A percentile compares a stretch with the other conserved stretches of the same genome.
Conservation (phyloP, 768 basidiomycete species). For the Pleurotus eryngii region DNA sequence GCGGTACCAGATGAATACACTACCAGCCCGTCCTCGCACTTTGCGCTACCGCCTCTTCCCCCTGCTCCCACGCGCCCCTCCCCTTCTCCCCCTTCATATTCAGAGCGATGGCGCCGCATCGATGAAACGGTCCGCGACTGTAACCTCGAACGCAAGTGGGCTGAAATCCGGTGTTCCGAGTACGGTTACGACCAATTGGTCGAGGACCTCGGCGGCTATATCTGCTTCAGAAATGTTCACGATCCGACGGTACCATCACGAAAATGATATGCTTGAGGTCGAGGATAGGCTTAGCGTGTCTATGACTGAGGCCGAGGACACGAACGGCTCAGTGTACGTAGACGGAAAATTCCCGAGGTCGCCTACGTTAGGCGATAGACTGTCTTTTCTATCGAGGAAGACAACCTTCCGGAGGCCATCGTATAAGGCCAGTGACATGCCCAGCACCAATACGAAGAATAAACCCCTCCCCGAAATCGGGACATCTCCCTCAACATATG, state of each 20-base stretch:
- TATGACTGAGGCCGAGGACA: too few species aligned
- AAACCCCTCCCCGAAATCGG: too few species aligned
- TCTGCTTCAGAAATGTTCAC: background rate
- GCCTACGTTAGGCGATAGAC: too few species aligned
- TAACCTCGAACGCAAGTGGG: background rate
- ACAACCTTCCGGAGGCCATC: too few species aligned
- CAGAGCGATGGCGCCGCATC: background rate
- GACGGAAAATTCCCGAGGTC: too few species aligned
- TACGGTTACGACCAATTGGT: background rate
- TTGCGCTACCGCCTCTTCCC: background rate
- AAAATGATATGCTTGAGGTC: background rate
- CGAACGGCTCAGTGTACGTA: too few species aligned
- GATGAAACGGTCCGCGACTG: background rate
- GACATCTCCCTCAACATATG: too few species aligned
- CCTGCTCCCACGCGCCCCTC: background rate
- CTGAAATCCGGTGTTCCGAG: background rate
- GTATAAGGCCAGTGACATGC: too few species aligned
- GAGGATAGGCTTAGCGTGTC: background rate
- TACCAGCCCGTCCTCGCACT: background rate
- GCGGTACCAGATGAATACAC: background rate
- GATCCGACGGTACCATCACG: background rate
- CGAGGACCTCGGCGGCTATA: background rate
- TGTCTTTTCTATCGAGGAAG: too few species aligned
- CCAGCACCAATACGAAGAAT: too few species aligned
- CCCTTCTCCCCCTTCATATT: background rate